Conservation (phyloP, 768 basidiomycete species). For the Amanita phalloides region DNA sequence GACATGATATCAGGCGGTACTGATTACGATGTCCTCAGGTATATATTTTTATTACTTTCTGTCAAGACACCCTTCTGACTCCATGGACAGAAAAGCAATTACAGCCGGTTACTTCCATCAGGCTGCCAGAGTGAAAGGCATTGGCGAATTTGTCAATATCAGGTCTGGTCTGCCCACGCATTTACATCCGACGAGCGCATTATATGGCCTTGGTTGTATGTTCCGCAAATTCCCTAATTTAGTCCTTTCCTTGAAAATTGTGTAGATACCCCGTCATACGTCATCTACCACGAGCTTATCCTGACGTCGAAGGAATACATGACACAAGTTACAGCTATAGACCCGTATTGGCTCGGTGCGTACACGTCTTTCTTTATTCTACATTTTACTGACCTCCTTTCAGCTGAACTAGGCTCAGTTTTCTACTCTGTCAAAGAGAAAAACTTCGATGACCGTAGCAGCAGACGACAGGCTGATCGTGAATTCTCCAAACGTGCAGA, state of each 20-base stretch:
- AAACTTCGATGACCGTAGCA: constrained; percentile 87
- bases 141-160: constrained; percentile 97
- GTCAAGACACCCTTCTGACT: neutral
- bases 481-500: constrained; percentile 92
- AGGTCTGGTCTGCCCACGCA: constrained; percentile 92
- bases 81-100: constrained; percentile 73
- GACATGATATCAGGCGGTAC: constrained; percentile 85
- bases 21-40: constrained; percentile 85
- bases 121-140: constrained; percentile 95
- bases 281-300: constrained; percentile 94
- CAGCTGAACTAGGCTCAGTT: constrained; percentile 90
- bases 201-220: constrained; percentile 93
- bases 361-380: neutral
- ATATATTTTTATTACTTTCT: constrained; percentile 9
- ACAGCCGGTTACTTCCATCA: constrained; percentile 99
- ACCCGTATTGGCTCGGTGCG: constrained; percentile 94
- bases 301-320: constrained; percentile 96
- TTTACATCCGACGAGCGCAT: constrained; percentile 90
- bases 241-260: constrained; percentile 6
- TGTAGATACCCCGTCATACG: constrained; percentile 89
- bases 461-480: constrained; percentile 65
- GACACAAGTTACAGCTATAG: constrained; percentile 98
- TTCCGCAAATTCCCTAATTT: constrained; percentile 7
- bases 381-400: constrained; percentile 4
- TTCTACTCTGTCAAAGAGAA: constrained; percentile 98